Evolutionary conservation across 306 rosid species (phyloP).

Genomic region (Vigna hirtella): DNA sequence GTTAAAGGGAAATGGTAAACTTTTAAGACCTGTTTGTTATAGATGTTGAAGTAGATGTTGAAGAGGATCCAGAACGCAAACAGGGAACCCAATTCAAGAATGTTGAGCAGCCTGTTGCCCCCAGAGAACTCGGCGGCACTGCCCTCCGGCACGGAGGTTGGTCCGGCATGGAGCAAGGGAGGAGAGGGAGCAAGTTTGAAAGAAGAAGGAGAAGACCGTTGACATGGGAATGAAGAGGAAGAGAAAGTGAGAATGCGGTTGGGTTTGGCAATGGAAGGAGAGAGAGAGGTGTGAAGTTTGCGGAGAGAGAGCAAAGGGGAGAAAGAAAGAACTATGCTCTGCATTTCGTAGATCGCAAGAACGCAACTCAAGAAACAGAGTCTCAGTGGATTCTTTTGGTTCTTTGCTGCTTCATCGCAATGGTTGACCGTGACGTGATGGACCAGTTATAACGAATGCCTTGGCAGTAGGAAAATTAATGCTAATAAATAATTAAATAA

Average conservation of each 20-base stretch:
- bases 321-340: slow-evolving; percentile 62
- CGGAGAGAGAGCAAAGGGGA: slow-evolving; percentile 42
- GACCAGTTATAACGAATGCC: background rate
- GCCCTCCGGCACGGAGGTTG: slow-evolving; percentile 67
- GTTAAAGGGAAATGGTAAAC: slow-evolving; percentile 79
- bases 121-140: slow-evolving; percentile 39
- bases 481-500: background rate
- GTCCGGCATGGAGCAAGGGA: slow-evolving; percentile 53
- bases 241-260: slow-evolving; percentile 10
- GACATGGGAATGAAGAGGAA: slow-evolving; percentile 46
- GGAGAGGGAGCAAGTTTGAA: slow-evolving; percentile 52
- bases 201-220: slow-evolving; percentile 48
- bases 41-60: slow-evolving; percentile 93
- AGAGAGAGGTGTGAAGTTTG: slow-evolving; percentile 38
- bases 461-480: background rate
- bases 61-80: slow-evolving; percentile 84
- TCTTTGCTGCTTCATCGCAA: background rate
- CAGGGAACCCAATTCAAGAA: slow-evolving; percentile 72
- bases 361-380: background rate
- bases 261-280: slow-evolving; percentile 43
- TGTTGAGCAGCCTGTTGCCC: slow-evolving; percentile 39
- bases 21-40: slow-evolving; percentile 95
- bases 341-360: slow-evolving; percentile 59
- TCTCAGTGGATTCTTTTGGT: too few species aligned
- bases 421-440: slow-evolving; percentile 6